A percentile compares a stretch with the other conserved stretches of the same genome.
These are phyloP conservation scores for Eucalyptus cloeziana DNA, from an alignment of 345 rosid species.

Conservation along the genomic window DNA sequence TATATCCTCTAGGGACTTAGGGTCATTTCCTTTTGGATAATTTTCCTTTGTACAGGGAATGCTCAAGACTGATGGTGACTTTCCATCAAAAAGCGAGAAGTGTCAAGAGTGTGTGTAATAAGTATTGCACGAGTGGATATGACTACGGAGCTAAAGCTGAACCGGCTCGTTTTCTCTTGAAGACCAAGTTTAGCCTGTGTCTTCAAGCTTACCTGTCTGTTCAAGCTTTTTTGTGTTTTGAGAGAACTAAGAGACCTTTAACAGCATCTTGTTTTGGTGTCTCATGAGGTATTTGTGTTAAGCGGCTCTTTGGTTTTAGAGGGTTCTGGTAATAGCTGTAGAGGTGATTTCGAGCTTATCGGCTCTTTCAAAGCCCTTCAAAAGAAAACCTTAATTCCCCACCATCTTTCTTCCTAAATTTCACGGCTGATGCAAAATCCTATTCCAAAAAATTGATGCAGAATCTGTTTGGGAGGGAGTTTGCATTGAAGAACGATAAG, in stretches of 20 bases:
- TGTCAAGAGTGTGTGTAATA: background rate
- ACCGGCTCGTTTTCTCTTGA: background rate
- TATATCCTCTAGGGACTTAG: background rate
- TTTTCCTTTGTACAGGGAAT: background rate
- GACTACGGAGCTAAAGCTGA: background rate
- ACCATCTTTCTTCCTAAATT: background rate
- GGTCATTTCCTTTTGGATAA: background rate
- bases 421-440: background rate
- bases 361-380: background rate
- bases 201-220: background rate
- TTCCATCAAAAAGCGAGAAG: conserved; percentile 2
- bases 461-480: background rate
- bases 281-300: background rate
- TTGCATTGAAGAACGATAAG: background rate
- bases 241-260: background rate
- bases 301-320: background rate
- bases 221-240: background rate
- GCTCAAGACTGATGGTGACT: conserved; percentile 2
- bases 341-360: background rate
- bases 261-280: background rate
- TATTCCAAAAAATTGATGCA: background rate
- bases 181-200: background rate
- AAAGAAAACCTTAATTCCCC: background rate
- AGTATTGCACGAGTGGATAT: background rate
- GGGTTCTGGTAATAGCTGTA: background rate